These are phyloP conservation scores for Eucalyptus sideroxylon DNA, from an alignment of 345 rosid genomes.

Conservation along the genomic window DNA sequence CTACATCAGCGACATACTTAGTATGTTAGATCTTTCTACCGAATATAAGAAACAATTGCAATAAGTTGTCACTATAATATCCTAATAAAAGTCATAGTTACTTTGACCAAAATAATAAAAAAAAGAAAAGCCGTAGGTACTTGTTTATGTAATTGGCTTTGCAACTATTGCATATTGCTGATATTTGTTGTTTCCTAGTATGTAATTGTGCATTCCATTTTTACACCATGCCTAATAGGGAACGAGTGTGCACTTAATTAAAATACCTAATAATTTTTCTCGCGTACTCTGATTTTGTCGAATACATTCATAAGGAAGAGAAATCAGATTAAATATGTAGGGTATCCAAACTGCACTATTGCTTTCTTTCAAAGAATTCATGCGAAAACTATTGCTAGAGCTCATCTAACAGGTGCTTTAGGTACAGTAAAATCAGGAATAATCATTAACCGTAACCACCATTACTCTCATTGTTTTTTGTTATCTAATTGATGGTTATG, in stretches of 20 bases:
- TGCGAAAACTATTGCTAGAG: neutral
- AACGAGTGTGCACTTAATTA: neutral
- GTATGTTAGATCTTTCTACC: too few relatives aligned
- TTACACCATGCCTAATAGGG: neutral
- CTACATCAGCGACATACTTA: neutral
- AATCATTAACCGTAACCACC: neutral
- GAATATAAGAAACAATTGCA: neutral
- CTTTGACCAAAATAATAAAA: too few relatives aligned
- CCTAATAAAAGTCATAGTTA: too few relatives aligned
- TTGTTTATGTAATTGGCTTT: too few relatives aligned
- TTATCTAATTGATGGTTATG: neutral
- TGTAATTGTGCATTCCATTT: neutral
- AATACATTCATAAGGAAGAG: neutral
- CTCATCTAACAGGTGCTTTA: neutral
- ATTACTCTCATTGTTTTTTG: neutral
- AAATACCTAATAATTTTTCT: neutral
- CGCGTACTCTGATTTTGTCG: neutral
- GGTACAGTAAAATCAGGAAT: neutral
- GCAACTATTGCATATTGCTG: too few relatives aligned
- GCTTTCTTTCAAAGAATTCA: neutral
- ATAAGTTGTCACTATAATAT: neutral
- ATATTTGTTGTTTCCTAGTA: too few relatives aligned
- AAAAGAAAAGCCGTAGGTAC: too few relatives aligned
- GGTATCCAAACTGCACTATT: neutral
- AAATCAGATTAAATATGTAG: neutral